Evolutionary conservation across 108 stramenopile genomes (phyloP).

Genomic region (Aurantiochytrium sp.): DNA sequence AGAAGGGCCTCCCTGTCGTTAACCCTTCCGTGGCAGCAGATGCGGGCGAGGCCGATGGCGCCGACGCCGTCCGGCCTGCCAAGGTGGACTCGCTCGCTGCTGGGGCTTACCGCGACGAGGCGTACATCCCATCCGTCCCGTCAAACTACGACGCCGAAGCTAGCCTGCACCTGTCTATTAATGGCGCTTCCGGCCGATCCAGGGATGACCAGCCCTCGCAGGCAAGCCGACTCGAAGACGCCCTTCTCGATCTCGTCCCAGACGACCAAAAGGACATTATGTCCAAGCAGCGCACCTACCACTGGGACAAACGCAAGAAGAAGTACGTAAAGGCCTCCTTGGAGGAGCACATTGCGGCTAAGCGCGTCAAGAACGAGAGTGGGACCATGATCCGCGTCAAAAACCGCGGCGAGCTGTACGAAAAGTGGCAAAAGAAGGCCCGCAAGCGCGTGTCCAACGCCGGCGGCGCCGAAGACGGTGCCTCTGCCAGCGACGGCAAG

Average conservation of each 20-base stretch:
- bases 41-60: not conserved
- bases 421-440: conserved; percentile 92
- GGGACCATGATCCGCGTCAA: conserved; percentile 37
- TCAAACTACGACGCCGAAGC: not conserved
- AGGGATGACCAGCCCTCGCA: not conserved
- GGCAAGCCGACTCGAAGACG: conserved; percentile 65
- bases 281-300: conserved; percentile 78
- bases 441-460: conserved; percentile 67
- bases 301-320: conserved; percentile 91
- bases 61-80: not conserved
- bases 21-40: not conserved
- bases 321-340: conserved; percentile 70
- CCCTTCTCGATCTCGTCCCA: conserved; percentile 88
- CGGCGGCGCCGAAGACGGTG: not conserved
- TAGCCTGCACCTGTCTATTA: not conserved
- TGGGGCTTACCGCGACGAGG: not conserved
- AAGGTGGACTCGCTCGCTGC: not conserved
- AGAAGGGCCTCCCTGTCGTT: conserved; percentile 27
- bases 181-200: not conserved
- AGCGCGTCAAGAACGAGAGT: conserved; percentile 34
- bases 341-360: conserved; percentile 33
- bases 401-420: conserved; percentile 84
- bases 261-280: conserved; percentile 85
- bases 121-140: not conserved
- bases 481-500: not conserved